Evolutionary conservation across 345 rosid genomes (phyloP).

Genomic region (Viola odorata): DNA sequence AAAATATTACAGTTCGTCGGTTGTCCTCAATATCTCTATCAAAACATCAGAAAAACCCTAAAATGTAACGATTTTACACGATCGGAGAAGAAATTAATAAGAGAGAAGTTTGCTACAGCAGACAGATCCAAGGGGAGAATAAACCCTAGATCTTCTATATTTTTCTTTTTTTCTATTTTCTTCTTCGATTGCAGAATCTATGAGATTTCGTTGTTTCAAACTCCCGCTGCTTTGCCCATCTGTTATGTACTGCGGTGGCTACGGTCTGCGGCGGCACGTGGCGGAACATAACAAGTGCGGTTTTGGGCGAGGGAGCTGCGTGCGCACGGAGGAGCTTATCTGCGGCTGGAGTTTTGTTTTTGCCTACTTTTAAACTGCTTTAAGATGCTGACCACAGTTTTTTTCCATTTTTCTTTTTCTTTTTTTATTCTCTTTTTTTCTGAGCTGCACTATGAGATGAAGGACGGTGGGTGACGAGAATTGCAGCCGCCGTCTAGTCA

Average conservation of each 20-base stretch:
- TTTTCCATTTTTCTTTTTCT: not conserved
- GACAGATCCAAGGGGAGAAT: conserved; percentile 34
- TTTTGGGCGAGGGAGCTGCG: not conserved
- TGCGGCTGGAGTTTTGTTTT: conserved; percentile 7
- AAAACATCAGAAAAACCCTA: no score
- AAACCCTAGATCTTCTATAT: conserved; percentile 62
- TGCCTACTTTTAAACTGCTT: not conserved
- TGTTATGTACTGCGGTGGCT: not conserved
- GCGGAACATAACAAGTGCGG: not conserved
- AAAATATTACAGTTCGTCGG: no score
- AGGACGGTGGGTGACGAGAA: conserved; percentile 10
- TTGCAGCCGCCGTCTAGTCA: conserved; percentile 13
- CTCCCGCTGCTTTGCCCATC: not conserved
- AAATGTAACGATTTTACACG: not conserved
- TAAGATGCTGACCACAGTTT: conserved; percentile 9
- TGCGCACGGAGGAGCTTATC: conserved; percentile 18
- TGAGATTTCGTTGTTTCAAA: not conserved
- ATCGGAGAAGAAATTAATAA: not conserved
- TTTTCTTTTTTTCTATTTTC: conserved; percentile 1
- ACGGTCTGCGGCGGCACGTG: not conserved
- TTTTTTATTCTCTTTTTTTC: not conserved
- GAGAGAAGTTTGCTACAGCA: not conserved
- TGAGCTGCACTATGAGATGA: conserved; percentile 8
- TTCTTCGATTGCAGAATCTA: conserved; percentile 21
- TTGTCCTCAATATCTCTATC: no score